phyloP scores from a whole-genome alignment of 768 basidiomycete species.

The Leccinum rimulosum region DNA sequence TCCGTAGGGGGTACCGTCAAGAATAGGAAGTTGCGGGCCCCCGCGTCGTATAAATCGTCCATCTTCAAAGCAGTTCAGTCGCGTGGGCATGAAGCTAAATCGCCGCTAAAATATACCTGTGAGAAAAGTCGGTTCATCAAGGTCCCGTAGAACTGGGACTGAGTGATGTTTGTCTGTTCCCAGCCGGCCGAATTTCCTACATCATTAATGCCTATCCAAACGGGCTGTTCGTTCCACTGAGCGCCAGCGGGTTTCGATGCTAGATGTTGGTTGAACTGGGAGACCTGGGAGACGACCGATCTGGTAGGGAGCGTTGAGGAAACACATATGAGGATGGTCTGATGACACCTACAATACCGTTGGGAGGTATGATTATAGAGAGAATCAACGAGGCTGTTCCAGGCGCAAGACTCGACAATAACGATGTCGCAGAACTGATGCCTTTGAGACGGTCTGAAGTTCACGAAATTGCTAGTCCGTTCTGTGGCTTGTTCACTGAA shows the following conservation, averaged over 20 bases:
- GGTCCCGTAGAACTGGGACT: constrained; percentile 22
- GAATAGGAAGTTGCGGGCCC: constrained; percentile 62
- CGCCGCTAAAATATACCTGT: constrained; percentile 16
- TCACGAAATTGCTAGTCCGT: too few relatives aligned
- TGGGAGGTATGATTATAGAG: constrained; percentile 47
- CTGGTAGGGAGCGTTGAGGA: constrained; percentile 6
- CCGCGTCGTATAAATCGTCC: constrained; percentile 29
- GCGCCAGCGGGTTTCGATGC: constrained; percentile 48
- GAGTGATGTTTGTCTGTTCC: constrained; percentile 28
- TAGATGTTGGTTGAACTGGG: constrained; percentile 48
- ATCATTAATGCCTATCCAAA: constrained; percentile 77
- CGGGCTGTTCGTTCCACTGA: constrained; percentile 56
- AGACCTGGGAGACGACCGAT: constrained; percentile 52
- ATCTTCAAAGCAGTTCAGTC: constrained; percentile 9
- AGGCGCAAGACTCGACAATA: too few relatives aligned
- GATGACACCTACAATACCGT: constrained; percentile 48
- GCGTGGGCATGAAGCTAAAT: not conserved
- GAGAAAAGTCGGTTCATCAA: constrained; percentile 29
- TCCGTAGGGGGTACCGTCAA: constrained; percentile 61
- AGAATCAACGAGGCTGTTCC: too few relatives aligned
- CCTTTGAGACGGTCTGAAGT: too few relatives aligned
- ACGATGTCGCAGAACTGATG: too few relatives aligned
- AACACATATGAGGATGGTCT: not conserved
- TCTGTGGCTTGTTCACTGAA: too few relatives aligned
- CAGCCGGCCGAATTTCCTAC: constrained; percentile 29